Base-by-base conservation (phyloP, 495 filamentous ascomycete species). In the Xylaria venustula region DNA sequence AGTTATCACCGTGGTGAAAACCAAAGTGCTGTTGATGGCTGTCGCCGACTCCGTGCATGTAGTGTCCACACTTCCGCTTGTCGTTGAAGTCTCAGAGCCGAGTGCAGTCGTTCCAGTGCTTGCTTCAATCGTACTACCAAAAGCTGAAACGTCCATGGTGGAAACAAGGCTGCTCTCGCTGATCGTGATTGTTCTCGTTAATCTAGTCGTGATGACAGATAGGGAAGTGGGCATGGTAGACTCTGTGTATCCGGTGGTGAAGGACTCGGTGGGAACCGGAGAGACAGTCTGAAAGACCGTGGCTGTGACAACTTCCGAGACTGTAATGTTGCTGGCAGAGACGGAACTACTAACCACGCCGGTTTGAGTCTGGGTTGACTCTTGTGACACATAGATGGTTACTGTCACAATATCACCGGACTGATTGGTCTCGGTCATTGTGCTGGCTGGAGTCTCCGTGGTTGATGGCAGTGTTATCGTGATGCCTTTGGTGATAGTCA, bases 211-310 rank as follows among this genome's bases (percentile, higher is more conserved):
- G 22, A 47, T 5, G 37, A 55, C 49, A 45, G 48, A 4, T 17
- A 42, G n/a, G 52, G 36, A 40, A 30, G 49, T 0, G 54, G 42
- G 28, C 25, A 50, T 46, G 2, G 40, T 32, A 7, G 65, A 55
- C n/a, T 32, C 23, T 2, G 49, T 55, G 14, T 41, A 37, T 7
- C 30, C 30, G 23, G 44, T 53, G 19, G 45, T 60, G 15, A 61
- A 41, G 2, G 28, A 8, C 2, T 22, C 23, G 53, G 12, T n/a
- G 20, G 40, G 46, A 28, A 46, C 25, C 2, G 64, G 54, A 15
- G 46, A 60, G 4, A 70, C 68, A 6, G 70, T 69, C 7, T 66
- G 61, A 34, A 66, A 9, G 4, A 70, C 22, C 9, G 63, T 61
- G 5, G 55, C 42, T 11, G 62, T 65, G 2, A 67, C 58, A 19